phyloP scores from a whole-genome alignment of 2,329 filamentous ascomycete genomes.

The Aureobasidium vineae region DNA sequence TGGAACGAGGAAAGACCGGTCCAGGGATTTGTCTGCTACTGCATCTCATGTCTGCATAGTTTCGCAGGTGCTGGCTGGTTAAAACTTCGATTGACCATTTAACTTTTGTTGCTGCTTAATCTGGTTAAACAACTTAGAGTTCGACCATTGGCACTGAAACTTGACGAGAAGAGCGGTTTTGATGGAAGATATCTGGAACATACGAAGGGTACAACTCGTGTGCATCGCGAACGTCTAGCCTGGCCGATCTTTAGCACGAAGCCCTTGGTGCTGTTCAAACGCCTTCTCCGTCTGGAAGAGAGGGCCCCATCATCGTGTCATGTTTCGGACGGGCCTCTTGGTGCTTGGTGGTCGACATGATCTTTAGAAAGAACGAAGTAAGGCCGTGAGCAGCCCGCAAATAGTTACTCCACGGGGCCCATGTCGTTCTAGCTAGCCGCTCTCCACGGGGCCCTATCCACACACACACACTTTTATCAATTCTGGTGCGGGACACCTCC shows the following conservation, averaged over 20 bases:
- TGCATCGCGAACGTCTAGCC: constrained; percentile 8
- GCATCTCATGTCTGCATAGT: not conserved
- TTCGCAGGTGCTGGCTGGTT: not conserved
- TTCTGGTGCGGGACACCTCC: not conserved
- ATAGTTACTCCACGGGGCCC: constrained; percentile 19
- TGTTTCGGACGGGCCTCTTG: constrained; percentile 5
- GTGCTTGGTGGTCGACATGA: not conserved
- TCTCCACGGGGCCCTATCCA: constrained; percentile 19
- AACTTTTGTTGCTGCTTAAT: constrained; percentile 3
- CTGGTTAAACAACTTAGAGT: constrained; percentile 14
- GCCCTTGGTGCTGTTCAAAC: not conserved
- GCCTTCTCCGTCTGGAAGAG: not conserved
- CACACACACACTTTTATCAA: not conserved
- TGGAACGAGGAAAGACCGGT: constrained; percentile 1
- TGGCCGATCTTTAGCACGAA: not conserved
- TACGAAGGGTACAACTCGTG: not conserved
- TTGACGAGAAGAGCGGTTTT: constrained; percentile 17
- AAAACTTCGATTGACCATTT: constrained; percentile 1
- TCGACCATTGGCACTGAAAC: not conserved
- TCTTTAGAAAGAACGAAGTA: constrained; percentile 13
- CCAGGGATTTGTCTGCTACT: constrained; percentile 2
- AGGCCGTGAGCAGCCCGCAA: constrained; percentile 7
- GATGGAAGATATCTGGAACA: not conserved
- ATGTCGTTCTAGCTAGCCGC: constrained; percentile 2
- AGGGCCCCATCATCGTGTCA: not conserved